A percentile compares a stretch with the other conserved stretches of the same genome.
Conservation (phyloP, 2,329 filamentous ascomycete species). For the Penicillium paneum region DNA sequence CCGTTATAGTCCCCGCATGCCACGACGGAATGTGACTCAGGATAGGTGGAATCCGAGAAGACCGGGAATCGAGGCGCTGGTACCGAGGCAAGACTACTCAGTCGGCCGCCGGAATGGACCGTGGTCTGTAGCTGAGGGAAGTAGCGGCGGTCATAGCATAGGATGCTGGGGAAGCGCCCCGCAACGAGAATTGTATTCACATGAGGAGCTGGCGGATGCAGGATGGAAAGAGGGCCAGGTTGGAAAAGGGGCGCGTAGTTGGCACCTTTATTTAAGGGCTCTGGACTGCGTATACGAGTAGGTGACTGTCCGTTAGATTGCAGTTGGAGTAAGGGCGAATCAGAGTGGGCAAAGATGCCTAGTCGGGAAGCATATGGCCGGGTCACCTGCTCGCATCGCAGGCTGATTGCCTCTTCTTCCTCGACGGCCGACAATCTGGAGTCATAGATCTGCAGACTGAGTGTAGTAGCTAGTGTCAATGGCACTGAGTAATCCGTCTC, state of each 20-base stretch:
- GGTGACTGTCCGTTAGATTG: slow-evolving; percentile 36
- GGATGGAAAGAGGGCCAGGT: slow-evolving; percentile 75
- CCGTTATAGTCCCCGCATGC: slow-evolving; percentile 89
- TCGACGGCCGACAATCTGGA: slow-evolving; percentile 50
- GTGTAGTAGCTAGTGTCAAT: slow-evolving; percentile 77
- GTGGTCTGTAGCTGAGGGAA: slow-evolving; percentile 75
- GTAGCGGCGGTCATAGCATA: slow-evolving; percentile 83
- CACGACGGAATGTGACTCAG: slow-evolving; percentile 64
- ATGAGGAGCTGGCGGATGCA: slow-evolving; percentile 66
- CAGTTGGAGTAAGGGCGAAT: slow-evolving; percentile 33
- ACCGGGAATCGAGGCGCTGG: slow-evolving; percentile 54
- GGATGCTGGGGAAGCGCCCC: slow-evolving; percentile 81
- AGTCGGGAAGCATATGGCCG: slow-evolving; percentile 27
- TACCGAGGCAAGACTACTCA: slow-evolving; percentile 69
- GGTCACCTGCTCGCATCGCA: slow-evolving; percentile 33
- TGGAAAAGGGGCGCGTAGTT: slow-evolving; percentile 71
- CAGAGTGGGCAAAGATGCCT: slow-evolving; percentile 31
- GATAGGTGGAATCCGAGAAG: slow-evolving; percentile 39
- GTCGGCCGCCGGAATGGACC: slow-evolving; percentile 76
- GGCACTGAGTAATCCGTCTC: slow-evolving; percentile 64
- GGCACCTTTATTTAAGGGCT: slow-evolving; percentile 34
- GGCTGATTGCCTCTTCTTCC: slow-evolving; percentile 35
- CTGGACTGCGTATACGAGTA: slow-evolving; percentile 38
- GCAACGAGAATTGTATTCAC: slow-evolving; percentile 82
- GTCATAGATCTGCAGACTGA: slow-evolving; percentile 80